phyloP scores from a whole-genome alignment of 345 rosid species.

The Eucalyptus viminalis region DNA sequence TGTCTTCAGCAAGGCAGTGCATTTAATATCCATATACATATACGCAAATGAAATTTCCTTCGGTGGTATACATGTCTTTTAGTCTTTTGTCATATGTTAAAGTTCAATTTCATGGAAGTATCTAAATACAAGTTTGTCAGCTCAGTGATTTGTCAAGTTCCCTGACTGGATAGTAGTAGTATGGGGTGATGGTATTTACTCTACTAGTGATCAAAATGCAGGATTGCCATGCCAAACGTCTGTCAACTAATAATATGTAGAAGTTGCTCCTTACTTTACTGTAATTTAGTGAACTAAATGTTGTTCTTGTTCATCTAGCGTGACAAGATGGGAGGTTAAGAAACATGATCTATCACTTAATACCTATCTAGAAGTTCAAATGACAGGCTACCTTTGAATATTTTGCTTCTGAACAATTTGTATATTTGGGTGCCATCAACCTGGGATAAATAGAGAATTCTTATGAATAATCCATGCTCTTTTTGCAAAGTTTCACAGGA shows the following conservation, averaged over 20 bases:
- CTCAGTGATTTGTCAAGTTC: background rate
- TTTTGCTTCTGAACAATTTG: background rate
- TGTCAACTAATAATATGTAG: background rate
- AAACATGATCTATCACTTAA: background rate
- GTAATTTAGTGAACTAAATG: background rate
- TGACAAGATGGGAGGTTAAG: background rate
- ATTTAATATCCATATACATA: background rate
- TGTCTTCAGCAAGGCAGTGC: background rate
- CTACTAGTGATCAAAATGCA: background rate
- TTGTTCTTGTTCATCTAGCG: background rate
- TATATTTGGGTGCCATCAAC: background rate
- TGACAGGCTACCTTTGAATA: background rate
- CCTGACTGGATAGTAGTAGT: background rate
- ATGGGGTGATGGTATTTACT: background rate
- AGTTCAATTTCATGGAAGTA: background rate
- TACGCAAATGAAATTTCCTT: background rate
- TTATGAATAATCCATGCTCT: background rate
- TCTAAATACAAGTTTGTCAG: background rate
- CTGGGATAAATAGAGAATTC: background rate
- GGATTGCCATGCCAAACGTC: background rate
- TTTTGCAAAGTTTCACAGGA: background rate
- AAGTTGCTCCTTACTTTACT: background rate
- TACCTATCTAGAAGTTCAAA: background rate
- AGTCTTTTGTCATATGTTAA: background rate
- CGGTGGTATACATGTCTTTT: background rate